These are phyloP conservation scores for Jatropha curcas DNA, from an alignment of 345 rosid species.

Conservation along the genomic window DNA sequence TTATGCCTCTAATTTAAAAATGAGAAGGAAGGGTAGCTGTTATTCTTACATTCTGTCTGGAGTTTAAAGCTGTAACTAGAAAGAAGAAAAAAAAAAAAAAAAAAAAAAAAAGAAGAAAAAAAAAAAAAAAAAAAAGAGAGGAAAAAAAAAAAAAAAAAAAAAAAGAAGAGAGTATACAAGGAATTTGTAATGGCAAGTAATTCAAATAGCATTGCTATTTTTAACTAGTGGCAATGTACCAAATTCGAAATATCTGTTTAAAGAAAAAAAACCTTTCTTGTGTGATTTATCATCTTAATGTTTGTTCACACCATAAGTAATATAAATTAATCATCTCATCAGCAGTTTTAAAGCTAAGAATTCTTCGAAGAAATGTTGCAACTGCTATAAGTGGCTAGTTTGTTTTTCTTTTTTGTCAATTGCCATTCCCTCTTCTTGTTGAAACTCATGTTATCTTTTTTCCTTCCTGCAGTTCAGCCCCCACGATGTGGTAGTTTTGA, in stretches of 20 bases:
- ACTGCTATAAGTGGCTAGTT: background rate
- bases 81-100: background rate
- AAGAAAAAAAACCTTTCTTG: background rate
- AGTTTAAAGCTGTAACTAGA: background rate
- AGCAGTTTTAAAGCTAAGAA: background rate
- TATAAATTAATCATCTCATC: slow-evolving; percentile 5
- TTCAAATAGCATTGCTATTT: background rate
- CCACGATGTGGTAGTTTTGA: slow-evolving; percentile 87
- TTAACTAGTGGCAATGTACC: background rate
- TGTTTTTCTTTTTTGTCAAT: background rate
- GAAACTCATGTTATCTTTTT: slow-evolving; percentile 3
- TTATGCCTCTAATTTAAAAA: background rate
- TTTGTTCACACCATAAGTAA: background rate
- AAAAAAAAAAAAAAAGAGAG: background rate
- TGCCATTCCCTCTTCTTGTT: background rate
- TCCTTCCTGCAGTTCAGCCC: slow-evolving; percentile 63
- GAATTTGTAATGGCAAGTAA: background rate
- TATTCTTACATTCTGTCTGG: background rate
- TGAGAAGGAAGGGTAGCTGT: background rate
- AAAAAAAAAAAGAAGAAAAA: background rate
- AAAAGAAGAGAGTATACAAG: background rate
- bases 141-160: background rate
- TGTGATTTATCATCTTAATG: background rate
- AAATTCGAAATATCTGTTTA: background rate
- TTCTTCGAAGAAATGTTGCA: background rate